Percentiles rank a stretch among this genome's conserved stretches.
Conservation (phyloP, 768 basidiomycete genomes). For the Rhizopogon rudus region DNA sequence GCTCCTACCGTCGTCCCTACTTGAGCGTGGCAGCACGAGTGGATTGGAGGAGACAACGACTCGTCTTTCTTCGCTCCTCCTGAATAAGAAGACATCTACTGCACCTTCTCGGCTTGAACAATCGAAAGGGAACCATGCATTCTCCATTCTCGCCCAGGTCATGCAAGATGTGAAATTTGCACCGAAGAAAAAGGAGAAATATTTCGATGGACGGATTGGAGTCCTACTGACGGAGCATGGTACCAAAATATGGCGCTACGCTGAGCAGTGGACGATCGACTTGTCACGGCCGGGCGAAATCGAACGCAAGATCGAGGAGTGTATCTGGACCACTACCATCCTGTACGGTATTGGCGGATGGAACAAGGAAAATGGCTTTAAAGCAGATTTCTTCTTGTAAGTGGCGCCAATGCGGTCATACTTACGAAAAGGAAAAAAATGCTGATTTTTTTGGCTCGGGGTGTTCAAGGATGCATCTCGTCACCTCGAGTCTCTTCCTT, state of each 20-base stretch:
- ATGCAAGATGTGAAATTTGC: too few relatives aligned
- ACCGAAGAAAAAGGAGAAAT: too few relatives aligned
- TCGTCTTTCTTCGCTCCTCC: background rate
- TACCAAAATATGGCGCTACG: conserved; percentile 17
- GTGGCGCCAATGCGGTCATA: background rate
- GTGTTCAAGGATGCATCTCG: conserved; percentile 50
- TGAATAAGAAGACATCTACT: background rate
- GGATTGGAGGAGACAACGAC: background rate
- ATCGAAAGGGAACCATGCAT: too few relatives aligned
- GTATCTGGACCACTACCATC: conserved; percentile 44
- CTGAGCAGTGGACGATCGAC: conserved; percentile 35
- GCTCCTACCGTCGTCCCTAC: background rate
- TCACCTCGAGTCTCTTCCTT: conserved; percentile 56
- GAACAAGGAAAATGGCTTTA: conserved; percentile 41
- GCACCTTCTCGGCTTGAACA: too few relatives aligned
- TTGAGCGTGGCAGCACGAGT: background rate
- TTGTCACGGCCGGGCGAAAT: conserved; percentile 26
- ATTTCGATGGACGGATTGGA: too few relatives aligned
- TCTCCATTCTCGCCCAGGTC: too few relatives aligned
- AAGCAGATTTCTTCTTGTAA: conserved; percentile 60
- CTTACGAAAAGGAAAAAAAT: too few relatives aligned
- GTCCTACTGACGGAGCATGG: too few relatives aligned
- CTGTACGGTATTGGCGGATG: conserved; percentile 53
- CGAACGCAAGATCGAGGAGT: conserved; percentile 49
- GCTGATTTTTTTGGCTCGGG: background rate